These are phyloP conservation scores for Cryphonectria parasitica DNA, from an alignment of 2,329 filamentous ascomycete species.

Conservation along the genomic window DNA sequence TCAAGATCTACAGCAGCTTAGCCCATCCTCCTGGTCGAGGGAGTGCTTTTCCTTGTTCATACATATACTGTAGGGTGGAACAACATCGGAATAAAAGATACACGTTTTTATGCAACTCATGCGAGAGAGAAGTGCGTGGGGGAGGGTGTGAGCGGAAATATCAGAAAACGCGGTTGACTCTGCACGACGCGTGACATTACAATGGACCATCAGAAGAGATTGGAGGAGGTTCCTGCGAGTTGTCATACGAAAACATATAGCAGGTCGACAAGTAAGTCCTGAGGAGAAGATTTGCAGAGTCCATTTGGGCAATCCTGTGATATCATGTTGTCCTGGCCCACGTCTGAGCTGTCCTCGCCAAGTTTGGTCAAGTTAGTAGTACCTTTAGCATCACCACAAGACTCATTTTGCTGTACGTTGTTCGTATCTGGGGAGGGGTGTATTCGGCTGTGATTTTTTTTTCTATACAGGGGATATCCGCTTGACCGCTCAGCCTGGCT, in stretches of 20 bases:
- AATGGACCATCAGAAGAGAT: background rate
- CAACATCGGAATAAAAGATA: background rate
- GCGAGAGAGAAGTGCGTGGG: background rate
- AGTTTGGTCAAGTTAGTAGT: background rate
- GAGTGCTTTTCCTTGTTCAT: background rate
- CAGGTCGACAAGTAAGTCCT: background rate
- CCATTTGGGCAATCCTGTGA: background rate
- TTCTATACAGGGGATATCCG: background rate
- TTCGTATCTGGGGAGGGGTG: conserved; percentile 10
- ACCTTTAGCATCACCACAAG: background rate
- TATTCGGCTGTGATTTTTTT: conserved; percentile 21
- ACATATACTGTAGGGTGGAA: background rate
- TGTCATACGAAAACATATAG: background rate
- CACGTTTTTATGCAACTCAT: background rate
- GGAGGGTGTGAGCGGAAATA: background rate
- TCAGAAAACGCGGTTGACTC: background rate
- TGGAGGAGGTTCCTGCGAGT: background rate
- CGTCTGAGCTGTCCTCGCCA: background rate
- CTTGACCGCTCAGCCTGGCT: background rate
- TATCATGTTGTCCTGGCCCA: background rate
- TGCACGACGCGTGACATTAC: background rate
- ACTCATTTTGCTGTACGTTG: background rate
- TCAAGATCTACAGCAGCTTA: background rate
- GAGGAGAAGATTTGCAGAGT: background rate
- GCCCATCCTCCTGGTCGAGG: background rate